Evolutionary conservation across 1,284 basidiomycete species (phyloP), one percentile per base, ranked within the genome.

Genomic region (Heterobasidion irregulare): DNA sequence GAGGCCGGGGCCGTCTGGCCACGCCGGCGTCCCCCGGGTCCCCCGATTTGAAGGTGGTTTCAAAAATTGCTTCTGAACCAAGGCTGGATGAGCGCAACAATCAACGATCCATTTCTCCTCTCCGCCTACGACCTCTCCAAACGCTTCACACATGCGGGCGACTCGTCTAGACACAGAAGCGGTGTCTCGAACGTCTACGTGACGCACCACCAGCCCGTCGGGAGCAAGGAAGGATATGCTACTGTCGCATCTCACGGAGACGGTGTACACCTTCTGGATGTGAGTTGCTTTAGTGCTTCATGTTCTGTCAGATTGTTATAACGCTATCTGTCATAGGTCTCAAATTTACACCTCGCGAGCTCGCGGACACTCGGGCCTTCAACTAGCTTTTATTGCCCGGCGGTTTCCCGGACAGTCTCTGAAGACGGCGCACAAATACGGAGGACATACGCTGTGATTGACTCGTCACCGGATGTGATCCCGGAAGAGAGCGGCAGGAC

Each of bases 211-310:
- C 70, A 68, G 52, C 64, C 67, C 34, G 62, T 59, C n/a, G 63
- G 60, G 52, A 58, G 56, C 69, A 69, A 56, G 47, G 78, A 83
- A 47, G 77, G 78, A 26, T 77, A 78, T 71, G 82, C 79, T 38
- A 83, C 84, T 1, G 73, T 86, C 57, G 77, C 84, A 13, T 82
- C 76, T 16, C 84, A 86, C 58, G 78, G 77, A 59, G 85, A 90
- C 57, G 88, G 88, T 18, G 70, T 89, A 47, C 84, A 89, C 68
- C 65, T 89, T 51, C 68, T 86, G 54, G 83, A 89, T 65, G 86
- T 89, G 65, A 66, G 80, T 72, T 18, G 19, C n/a, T 38, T 34
- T 53, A 49, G 36, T 56, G 48, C 5, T 41, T 46, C 41, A 52
- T 56, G 34, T 41, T 41, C 2, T 38, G 18, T 48, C 34, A 47